Conservation (phyloP, 1,139 yeast species). For the Protomyces gravidus region DNA sequence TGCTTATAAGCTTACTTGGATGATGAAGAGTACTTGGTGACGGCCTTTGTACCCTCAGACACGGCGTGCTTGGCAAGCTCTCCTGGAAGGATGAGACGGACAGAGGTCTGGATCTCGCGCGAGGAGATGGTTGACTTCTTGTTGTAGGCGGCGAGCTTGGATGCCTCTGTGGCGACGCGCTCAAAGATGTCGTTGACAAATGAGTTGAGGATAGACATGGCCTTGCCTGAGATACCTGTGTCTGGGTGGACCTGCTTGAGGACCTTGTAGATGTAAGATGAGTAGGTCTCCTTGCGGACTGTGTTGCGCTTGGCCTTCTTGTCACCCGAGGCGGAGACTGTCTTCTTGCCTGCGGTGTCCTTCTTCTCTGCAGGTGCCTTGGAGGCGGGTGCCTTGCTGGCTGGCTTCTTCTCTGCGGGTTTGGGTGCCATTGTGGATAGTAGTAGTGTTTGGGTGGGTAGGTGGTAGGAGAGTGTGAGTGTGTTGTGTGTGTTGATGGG, state of each 20-base stretch:
- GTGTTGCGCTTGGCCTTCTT: conserved; percentile 84
- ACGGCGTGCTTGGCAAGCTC: conserved; percentile 99
- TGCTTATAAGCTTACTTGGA: conserved; percentile 29
- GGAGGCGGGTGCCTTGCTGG: conserved; percentile 42
- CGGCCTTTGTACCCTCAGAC: conserved; percentile 99
- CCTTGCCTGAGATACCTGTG: conserved; percentile 99
- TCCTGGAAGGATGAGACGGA: conserved; percentile 98
- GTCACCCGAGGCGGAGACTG: conserved; percentile 55
- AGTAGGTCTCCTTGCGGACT: conserved; percentile 98
- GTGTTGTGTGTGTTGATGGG: background rate
- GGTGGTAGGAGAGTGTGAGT: background rate
- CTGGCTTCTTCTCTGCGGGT: conserved; percentile 66
- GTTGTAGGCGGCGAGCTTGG: conserved; percentile 99
- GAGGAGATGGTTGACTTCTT: conserved; percentile 98
- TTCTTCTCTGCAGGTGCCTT: conserved; percentile 96
- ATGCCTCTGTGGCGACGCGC: conserved; percentile 96
- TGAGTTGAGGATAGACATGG: conserved; percentile 99
- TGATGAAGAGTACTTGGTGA: conserved; percentile 91
- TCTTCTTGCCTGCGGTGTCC: conserved; percentile 91
- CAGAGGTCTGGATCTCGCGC: conserved; percentile 99
- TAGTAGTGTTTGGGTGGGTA: conserved; percentile 27
- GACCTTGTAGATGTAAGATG: conserved; percentile 92
- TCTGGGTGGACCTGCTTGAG: conserved; percentile 94
- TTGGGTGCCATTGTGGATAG: conserved; percentile 63
- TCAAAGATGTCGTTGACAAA: conserved; percentile 85